phyloP scores from a whole-genome alignment of 2,329 filamentous ascomycete genomes.

The Alternaria infectoria region DNA sequence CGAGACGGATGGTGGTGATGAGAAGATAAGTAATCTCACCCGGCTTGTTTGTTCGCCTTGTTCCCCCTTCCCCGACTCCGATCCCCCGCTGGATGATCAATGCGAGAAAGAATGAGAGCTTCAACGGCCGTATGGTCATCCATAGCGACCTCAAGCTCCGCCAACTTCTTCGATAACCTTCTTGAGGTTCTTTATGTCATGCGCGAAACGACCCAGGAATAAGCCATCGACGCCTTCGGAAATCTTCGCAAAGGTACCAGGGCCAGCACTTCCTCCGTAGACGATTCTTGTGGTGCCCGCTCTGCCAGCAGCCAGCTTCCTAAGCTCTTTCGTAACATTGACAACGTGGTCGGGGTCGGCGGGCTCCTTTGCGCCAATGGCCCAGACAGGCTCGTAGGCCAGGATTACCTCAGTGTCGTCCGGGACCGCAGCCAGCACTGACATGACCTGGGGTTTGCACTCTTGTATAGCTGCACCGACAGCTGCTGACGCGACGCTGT shows the following conservation, averaged over 20 bases:
- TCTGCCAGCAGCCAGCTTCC: constrained; percentile 60
- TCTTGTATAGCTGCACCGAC: constrained; percentile 68
- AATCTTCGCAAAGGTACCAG: constrained; percentile 73
- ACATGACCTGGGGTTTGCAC: constrained; percentile 69
- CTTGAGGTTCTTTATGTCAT: constrained; percentile 74
- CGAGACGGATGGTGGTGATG: neutral
- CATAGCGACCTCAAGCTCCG: constrained; percentile 34
- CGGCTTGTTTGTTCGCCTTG: neutral
- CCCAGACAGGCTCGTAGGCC: constrained; percentile 90
- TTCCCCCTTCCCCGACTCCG: neutral
- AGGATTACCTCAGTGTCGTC: constrained; percentile 72
- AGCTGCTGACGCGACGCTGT: constrained; percentile 53
- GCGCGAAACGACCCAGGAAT: constrained; percentile 81
- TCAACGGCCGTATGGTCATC: neutral
- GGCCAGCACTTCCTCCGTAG: constrained; percentile 84
- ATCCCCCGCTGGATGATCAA: neutral
- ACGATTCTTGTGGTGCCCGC: constrained; percentile 70
- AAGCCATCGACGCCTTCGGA: constrained; percentile 76
- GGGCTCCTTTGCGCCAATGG: constrained; percentile 77
- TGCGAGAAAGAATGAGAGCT: neutral
- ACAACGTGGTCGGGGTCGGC: constrained; percentile 76
- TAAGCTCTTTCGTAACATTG: constrained; percentile 70
- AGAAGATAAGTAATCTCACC: neutral
- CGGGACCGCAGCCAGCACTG: constrained; percentile 67
- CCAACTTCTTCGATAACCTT: constrained; percentile 76